phyloP scores from a whole-genome alignment of 768 basidiomycete species.

The Pulveroboletus sp. region DNA sequence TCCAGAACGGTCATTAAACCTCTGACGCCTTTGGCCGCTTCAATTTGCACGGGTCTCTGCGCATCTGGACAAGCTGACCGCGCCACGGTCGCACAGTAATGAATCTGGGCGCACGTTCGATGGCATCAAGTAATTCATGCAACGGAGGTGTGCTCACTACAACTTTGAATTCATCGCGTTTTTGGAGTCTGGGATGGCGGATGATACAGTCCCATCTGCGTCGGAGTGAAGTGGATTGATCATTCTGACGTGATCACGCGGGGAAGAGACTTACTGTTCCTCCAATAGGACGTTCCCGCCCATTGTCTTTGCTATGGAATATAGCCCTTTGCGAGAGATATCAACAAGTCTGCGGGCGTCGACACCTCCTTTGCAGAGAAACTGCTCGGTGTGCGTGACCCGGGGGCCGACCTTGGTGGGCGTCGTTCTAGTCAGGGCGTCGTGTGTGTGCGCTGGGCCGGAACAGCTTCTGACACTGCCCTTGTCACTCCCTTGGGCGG shows the following conservation, averaged over 20 bases:
- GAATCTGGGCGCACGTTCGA: slow-evolving; percentile 26
- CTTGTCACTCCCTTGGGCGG: slow-evolving; percentile 19
- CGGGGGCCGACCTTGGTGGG: slow-evolving; percentile 30
- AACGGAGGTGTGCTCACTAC: slow-evolving; percentile 19
- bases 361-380: slow-evolving; percentile 34
- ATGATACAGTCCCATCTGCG: slow-evolving; percentile 36
- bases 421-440: slow-evolving; percentile 17
- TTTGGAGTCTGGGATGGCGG: slow-evolving; percentile 27
- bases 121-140: slow-evolving; percentile 7
- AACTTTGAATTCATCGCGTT: slow-evolving; percentile 32
- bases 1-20: slow-evolving; percentile 37
- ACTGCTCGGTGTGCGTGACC: slow-evolving; percentile 32
- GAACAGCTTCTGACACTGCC: slow-evolving; percentile 32
- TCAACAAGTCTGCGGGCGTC: slow-evolving; percentile 32
- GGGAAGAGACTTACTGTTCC: slow-evolving; percentile 29
- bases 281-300: slow-evolving; percentile 36
- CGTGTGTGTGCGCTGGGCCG: slow-evolving; percentile 30
- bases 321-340: slow-evolving; percentile 31
- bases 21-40: slow-evolving; percentile 32
- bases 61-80: slow-evolving; percentile 33
- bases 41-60: slow-evolving; percentile 34
- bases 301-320: slow-evolving; percentile 30
- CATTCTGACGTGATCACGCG: slow-evolving; percentile 14
- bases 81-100: slow-evolving; percentile 33
- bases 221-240: slow-evolving; percentile 11